phyloP scores from a whole-genome alignment of 352 stramenopile species.

The Hyaloperonospora brassicae region DNA sequence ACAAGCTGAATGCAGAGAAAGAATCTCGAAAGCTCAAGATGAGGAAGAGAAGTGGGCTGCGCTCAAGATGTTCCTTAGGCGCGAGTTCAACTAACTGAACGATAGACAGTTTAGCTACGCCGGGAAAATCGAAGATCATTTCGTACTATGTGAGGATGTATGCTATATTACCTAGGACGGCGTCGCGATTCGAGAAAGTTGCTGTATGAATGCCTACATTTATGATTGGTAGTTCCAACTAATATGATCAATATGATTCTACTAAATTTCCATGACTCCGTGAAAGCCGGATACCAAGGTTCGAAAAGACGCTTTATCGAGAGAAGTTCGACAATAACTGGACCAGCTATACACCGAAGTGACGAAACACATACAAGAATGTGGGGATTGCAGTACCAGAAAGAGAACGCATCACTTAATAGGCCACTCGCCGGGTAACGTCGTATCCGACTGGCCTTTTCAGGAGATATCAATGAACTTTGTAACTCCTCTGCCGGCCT shows the following conservation, averaged over 20 bases:
- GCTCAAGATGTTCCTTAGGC: too few relatives aligned
- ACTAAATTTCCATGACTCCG: slow-evolving; percentile 2
- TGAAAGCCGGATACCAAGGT: slow-evolving; percentile 4
- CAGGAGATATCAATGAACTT: not conserved
- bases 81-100: too few relatives aligned
- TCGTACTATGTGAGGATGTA: too few relatives aligned
- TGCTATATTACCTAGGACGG: too few relatives aligned
- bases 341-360: slow-evolving; percentile 2
- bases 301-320: not conserved
- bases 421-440: slow-evolving; percentile 1
- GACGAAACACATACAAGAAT: slow-evolving; percentile 1
- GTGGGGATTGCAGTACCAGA: not conserved
- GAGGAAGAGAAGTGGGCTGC: too few relatives aligned
- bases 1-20: too few relatives aligned
- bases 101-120: too few relatives aligned
- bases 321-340: slow-evolving; percentile 7
- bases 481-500: not conserved
- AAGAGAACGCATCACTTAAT: not conserved
- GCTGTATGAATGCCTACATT: too few relatives aligned
- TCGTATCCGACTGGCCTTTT: not conserved
- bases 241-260: not conserved
- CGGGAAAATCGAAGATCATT: too few relatives aligned
- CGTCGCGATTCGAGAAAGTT: too few relatives aligned
- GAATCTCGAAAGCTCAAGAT: too few relatives aligned
- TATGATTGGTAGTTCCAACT: too few relatives aligned